Percentiles rank a stretch among this genome's conserved stretches.
These are phyloP conservation scores for Elaeis oleifera DNA, from an alignment of 202 grass and related monocot genomes.

Conservation along the genomic window DNA sequence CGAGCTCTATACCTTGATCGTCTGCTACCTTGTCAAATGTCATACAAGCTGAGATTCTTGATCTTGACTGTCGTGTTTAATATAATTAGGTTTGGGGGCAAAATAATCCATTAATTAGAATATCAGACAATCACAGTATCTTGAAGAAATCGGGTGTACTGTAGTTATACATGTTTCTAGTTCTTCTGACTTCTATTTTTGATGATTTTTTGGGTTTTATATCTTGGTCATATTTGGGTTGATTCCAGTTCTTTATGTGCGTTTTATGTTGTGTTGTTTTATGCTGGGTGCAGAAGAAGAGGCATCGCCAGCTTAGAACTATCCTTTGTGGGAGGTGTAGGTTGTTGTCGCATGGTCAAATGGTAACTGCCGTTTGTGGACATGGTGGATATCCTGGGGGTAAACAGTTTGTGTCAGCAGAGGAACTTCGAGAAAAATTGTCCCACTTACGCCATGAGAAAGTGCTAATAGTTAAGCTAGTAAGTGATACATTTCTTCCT, in stretches of 20 bases:
- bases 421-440: constrained; percentile 64
- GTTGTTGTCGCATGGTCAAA: constrained; percentile 68
- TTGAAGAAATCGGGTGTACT: not conserved
- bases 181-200: not conserved
- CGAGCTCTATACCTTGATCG: too few species aligned
- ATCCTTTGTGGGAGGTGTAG: constrained; percentile 70
- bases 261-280: not conserved
- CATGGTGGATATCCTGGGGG: constrained; percentile 89
- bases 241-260: not conserved
- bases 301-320: constrained; percentile 60
- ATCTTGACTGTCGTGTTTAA: not conserved
- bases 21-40: too few species aligned
- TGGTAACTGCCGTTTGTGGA: constrained; percentile 81
- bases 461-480: constrained; percentile 75
- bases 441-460: constrained; percentile 69
- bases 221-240: not conserved
- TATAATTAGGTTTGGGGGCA: too few species aligned
- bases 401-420: constrained; percentile 66
- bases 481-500: not conserved
- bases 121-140: too few species aligned
- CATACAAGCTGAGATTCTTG: too few species aligned
- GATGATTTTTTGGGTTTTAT: not conserved
- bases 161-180: not conserved
- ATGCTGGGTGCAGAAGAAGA: constrained; percentile 61
- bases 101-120: too few species aligned